These are phyloP conservation scores for Psilocybe sp. DNA, from an alignment of 768 basidiomycete species.

Conservation along the genomic window DNA sequence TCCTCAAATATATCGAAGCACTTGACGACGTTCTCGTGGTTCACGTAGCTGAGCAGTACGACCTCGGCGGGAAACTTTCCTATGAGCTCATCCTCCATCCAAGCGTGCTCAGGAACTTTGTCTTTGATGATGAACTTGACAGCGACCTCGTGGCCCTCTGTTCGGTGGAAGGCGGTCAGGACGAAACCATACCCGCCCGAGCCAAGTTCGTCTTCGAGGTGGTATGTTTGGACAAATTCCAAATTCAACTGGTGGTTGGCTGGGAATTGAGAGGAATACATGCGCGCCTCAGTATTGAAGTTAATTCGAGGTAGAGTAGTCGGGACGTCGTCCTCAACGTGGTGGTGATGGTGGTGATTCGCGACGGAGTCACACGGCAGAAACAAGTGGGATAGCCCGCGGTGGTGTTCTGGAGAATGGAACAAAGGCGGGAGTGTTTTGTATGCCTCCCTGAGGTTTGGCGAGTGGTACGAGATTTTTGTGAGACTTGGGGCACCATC, in stretches of 20 bases:
- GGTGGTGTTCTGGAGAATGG: not conserved
- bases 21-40: conserved; percentile 80
- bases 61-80: conserved; percentile 81
- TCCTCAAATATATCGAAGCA: conserved; percentile 88
- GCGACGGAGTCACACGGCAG: not conserved
- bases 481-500: conserved; percentile 6
- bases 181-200: conserved; percentile 96
- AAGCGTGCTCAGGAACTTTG: conserved; percentile 54
- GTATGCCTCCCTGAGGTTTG: conserved; percentile 8
- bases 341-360: not conserved
- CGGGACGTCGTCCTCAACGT: conserved; percentile 3
- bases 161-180: conserved; percentile 73
- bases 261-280: conserved; percentile 50
- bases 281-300: conserved; percentile 30
- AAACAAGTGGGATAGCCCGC: not conserved
- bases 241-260: conserved; percentile 55
- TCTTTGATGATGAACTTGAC: conserved; percentile 95
- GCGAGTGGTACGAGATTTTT: conserved; percentile 1
- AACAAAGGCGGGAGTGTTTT: conserved; percentile 7
- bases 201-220: conserved; percentile 76
- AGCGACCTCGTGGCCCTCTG: conserved; percentile 68
- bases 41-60: conserved; percentile 66
- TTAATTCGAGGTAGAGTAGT: conserved; percentile 10
- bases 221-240: conserved; percentile 57
- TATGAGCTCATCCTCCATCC: conserved; percentile 60